Evolutionary conservation across 176 grass and related monocot species (phyloP), one percentile per base, ranked within the genome.

Genomic region (Aegilops tauschii): DNA sequence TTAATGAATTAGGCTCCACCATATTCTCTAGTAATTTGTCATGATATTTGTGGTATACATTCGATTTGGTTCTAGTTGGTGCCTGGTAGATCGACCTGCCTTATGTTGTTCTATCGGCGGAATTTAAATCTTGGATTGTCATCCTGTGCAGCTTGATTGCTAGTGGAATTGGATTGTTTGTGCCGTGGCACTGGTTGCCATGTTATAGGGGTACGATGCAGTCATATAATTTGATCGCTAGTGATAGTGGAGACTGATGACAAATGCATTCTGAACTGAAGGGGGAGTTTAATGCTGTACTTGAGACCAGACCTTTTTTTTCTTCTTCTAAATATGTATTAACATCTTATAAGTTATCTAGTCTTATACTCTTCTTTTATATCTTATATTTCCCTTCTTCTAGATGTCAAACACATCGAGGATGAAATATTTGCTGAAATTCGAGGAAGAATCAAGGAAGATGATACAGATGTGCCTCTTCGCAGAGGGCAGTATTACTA

Each of bases 371-470:
- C 30, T 62, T 39, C n/a, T 23, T 37, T 32, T 65, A 47, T 77
- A 6, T 30, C 23, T 54, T n/a, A 3, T 54, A 10, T 52, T 37
- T 65, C 13, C 37, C 44, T 45, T 47, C 45, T 54, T 83, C 25
- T 54, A 98, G 96, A 95, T 91, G 91, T 91, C 78, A 95, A 98
- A 64, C 84, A 90, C 47, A 80, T 92, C 62, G 86, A 95, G 84
- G 81, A 93, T 72, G 44, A 89, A 74, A 91, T 98, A 69, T 98
- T 94, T 73, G 65, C 96, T 84, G 93, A 95, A 94, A 95, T 91
- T 61, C 91, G 96, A 80, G 93, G 81, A 70, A 91, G 92, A 65
- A 98, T 98, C 59, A 94, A 98, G 81, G 96, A 98, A 65, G 96
- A 98, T 69, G 96, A 98, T 54, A 86, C 89, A 12, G 76, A 78